A percentile compares a stretch with the other conserved stretches of the same genome.
phyloP scores from a whole-genome alignment of 352 stramenopile species.

The Phytophthora europaea region DNA sequence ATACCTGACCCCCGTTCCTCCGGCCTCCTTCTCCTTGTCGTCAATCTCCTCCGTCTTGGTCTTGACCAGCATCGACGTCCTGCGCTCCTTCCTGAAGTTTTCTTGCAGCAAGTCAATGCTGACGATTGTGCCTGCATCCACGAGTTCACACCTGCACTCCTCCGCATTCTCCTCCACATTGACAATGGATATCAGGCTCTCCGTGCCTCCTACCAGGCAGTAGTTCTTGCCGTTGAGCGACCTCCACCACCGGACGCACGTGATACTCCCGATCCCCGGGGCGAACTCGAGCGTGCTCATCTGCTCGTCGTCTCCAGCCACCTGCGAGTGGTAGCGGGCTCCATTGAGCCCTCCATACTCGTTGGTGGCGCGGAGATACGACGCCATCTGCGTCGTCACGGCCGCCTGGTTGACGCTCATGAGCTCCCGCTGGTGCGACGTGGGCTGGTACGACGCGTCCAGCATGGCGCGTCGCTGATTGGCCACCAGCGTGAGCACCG shows the following conservation, averaged over 20 bases:
- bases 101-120: constrained; percentile 84
- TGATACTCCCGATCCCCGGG: constrained; percentile 70
- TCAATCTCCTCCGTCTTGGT: constrained; percentile 53
- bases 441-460: constrained; percentile 59
- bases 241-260: constrained; percentile 83
- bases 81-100: constrained; percentile 77
- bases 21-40: constrained; percentile 32
- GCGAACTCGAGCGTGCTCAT: constrained; percentile 90
- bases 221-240: constrained; percentile 89
- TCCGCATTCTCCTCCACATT: constrained; percentile 90
- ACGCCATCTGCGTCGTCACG: constrained; percentile 88
- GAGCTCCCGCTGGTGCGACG: constrained; percentile 68
- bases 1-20: constrained; percentile 54
- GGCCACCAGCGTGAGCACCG: constrained; percentile 69
- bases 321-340: constrained; percentile 84
- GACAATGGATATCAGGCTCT: constrained; percentile 87
- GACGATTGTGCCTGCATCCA: constrained; percentile 68
- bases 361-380: constrained; percentile 85
- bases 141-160: constrained; percentile 84
- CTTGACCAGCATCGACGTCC: constrained; percentile 89
- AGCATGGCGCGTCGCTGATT: constrained; percentile 68
- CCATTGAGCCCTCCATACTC: constrained; percentile 83
- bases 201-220: constrained; percentile 79
- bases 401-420: constrained; percentile 76
- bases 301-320: constrained; percentile 83